A percentile compares a stretch with the other conserved stretches of the same genome.
These are phyloP conservation scores for Aspergillus piperis DNA, from an alignment of 2,329 filamentous ascomycete genomes.

Conservation along the genomic window DNA sequence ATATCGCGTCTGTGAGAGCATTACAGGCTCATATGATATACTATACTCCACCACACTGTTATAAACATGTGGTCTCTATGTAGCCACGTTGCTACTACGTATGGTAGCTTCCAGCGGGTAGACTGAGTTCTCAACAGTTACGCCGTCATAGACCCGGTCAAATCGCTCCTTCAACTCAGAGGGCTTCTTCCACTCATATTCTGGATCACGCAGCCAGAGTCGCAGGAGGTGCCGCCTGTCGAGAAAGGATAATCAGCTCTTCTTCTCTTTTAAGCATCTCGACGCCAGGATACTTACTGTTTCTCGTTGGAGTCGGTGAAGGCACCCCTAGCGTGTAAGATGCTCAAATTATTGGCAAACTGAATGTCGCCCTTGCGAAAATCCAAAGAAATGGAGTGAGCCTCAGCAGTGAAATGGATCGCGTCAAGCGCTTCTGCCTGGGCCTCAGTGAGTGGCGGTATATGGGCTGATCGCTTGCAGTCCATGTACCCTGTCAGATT, in stretches of 20 bases:
- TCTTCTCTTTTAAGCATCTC: conserved; percentile 26
- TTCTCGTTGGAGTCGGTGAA: conserved; percentile 26
- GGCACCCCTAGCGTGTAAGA: conserved; percentile 50
- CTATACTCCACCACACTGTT: too few relatives aligned
- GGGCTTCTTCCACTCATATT: conserved; percentile 39
- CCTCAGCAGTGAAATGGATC: conserved; percentile 49
- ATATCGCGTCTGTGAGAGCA: too few relatives aligned
- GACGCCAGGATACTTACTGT: conserved; percentile 32
- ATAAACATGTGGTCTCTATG: too few relatives aligned
- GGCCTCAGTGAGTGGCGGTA: conserved; percentile 45
- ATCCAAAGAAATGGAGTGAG: conserved; percentile 40
- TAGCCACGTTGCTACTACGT: too few relatives aligned
- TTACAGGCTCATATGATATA: too few relatives aligned
- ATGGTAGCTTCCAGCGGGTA: too few relatives aligned
- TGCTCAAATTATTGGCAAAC: conserved; percentile 50
- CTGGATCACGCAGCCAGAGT: conserved; percentile 49
- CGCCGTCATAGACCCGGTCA: too few relatives aligned
- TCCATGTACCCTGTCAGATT: conserved; percentile 50
- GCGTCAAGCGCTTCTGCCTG: conserved; percentile 53
- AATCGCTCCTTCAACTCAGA: too few relatives aligned
- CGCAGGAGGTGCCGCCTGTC: conserved; percentile 43
- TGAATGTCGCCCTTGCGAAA: conserved; percentile 51
- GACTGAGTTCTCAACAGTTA: too few relatives aligned
- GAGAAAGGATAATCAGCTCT: background rate
- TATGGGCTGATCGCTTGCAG: conserved; percentile 33